A percentile compares a stretch with the other conserved stretches of the same genome.
phyloP scores from a whole-genome alignment of 2,329 filamentous ascomycete genomes.

The Akanthomyces lecanii region DNA sequence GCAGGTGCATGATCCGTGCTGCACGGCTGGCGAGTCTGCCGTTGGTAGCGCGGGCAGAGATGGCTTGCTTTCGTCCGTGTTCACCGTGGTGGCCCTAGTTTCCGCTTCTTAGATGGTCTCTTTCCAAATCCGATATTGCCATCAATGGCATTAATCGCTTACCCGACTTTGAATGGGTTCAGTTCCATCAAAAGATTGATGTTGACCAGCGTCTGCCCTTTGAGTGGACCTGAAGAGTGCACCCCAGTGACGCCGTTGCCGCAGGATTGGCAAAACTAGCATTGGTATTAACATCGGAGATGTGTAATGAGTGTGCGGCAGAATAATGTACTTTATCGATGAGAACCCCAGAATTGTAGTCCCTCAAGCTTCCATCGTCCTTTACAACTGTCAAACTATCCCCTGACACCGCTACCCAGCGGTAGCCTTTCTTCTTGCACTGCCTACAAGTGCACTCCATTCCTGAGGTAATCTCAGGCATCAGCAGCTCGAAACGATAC shows the following conservation, averaged over 20 bases:
- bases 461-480: constrained; percentile 12
- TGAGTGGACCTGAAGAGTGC: constrained; percentile 23
- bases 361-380: constrained; percentile 17
- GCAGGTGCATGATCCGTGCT: constrained; percentile 27
- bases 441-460: constrained; percentile 24
- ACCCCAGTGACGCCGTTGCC: constrained; percentile 25
- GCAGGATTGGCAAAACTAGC: constrained; percentile 28
- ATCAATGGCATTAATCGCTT: background rate
- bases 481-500: constrained; percentile 25
- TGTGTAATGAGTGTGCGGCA: background rate
- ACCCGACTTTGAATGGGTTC: constrained; percentile 25
- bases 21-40: constrained; percentile 13
- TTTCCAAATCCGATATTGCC: background rate
- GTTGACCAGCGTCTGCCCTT: constrained; percentile 24
- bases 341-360: constrained; percentile 8
- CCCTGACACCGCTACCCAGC: constrained; percentile 22
- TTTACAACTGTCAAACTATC: constrained; percentile 15
- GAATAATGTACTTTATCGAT: constrained; percentile 19
- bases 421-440: constrained; percentile 28
- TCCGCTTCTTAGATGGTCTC: background rate
- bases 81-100: background rate
- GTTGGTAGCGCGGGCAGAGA: background rate
- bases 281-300: background rate
- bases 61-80: background rate
- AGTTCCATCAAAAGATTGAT: constrained; percentile 23